Evolutionary conservation across 1,284 basidiomycete species (phyloP).

Genomic region (Boletus semigastroideus): DNA sequence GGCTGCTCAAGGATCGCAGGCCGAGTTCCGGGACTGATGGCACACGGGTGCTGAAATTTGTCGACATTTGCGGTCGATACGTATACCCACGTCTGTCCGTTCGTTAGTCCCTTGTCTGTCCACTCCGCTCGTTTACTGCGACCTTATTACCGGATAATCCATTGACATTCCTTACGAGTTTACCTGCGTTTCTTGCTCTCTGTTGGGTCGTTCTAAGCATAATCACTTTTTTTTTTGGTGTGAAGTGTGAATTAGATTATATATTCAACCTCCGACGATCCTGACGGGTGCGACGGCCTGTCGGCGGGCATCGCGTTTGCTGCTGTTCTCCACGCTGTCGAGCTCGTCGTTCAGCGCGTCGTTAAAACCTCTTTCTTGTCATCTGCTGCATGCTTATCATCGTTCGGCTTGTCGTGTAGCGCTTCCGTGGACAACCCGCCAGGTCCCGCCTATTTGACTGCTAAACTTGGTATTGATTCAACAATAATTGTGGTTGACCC

Average conservation of each 20-base stretch:
- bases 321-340: conserved; percentile 4
- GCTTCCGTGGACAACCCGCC: neutral
- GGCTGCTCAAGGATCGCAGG: conserved; percentile 77
- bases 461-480: conserved; percentile 18
- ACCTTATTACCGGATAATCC: conserved; percentile 37
- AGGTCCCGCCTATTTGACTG: conserved; percentile 11
- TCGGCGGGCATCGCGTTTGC: conserved; percentile 6
- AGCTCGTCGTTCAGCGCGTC: conserved; percentile 2
- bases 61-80: conserved; percentile 28
- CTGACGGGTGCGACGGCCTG: conserved; percentile 14
- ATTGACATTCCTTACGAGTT: conserved; percentile 37
- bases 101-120: conserved; percentile 34
- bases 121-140: conserved; percentile 34
- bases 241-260: conserved; percentile 7
- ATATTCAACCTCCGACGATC: conserved; percentile 34
- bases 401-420: conserved; percentile 14
- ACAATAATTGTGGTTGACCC: conserved; percentile 10
- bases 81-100: conserved; percentile 35
- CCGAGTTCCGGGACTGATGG: conserved; percentile 57
- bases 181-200: conserved; percentile 33
- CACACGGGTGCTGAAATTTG: conserved; percentile 20
- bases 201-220: conserved; percentile 22
- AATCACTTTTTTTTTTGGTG: conserved; percentile 21
- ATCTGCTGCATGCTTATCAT: conserved; percentile 16
- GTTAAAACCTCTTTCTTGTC: neutral